Evolutionary conservation across 129 eudicot species (phyloP), one percentile per base, ranked within the genome.

Genomic region (Silybum marianum): DNA sequence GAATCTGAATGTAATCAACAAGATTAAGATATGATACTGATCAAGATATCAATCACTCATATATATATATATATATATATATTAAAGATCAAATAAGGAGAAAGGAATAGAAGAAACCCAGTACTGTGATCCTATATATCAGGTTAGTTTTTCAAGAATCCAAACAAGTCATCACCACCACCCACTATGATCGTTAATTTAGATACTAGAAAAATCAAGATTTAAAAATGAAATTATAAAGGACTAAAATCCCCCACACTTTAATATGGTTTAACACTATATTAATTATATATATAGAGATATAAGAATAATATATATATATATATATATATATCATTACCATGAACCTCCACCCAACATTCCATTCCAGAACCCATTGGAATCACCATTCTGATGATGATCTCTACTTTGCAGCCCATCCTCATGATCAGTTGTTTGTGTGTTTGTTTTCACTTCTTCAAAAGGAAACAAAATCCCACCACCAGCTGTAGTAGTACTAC

Each of bases 311-410:
- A 32, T 32, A 32, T 32, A 32, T 32, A 32, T 32, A 2, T 13
- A 54, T 48, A 82, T 68, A 39, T 39, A 1, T 51, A 8, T 60
- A 58, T 65, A 46, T 80, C 9, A 21, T 89, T 88, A 92, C 97
- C 97, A 92, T 80, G 97, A 86, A 67, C 94, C 90, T 76, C 90
- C 97, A 51, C 95, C 93, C 83, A 88, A 74, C 90, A 92, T 81
- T 72, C 93, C 93, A 86, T 82, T 88, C 97, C 97, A 89, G 73
- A 87, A 93, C 44, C 93, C 93, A 78, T 73, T 87, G 30, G 97
- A 85, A 82, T 88, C 91, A 60, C 90, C 88, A 78, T 86, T 82
- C 46, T 88, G 85, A 32, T 32, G 36, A 32, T 32, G 36, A 75
- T 85, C 91, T 75, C 79, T 69, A 85, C 34, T 80, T 58, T 81